A percentile compares a stretch with the other conserved stretches of the same genome.
Conservation (phyloP, 176 grass and related monocot genomes). For the Alloteropsis semialata region DNA sequence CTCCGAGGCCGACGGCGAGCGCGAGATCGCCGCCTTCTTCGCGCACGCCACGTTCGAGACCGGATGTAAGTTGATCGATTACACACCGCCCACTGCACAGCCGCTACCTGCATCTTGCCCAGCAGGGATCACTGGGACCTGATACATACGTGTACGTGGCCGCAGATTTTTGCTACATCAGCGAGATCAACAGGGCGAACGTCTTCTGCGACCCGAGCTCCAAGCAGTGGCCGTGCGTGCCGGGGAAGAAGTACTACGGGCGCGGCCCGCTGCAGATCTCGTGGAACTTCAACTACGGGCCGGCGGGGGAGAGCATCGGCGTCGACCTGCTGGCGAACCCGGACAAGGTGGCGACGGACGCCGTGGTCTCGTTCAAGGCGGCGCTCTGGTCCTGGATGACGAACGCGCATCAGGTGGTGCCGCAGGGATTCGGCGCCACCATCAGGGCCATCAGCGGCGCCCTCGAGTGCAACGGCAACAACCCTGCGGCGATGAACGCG, state of each 20-base stretch:
- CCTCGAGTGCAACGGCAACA: slow-evolving; percentile 1
- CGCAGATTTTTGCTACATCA: slow-evolving; percentile 68
- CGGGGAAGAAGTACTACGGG: slow-evolving; percentile 52
- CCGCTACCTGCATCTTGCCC: neutral
- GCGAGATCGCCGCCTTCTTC: slow-evolving; percentile 83
- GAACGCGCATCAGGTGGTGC: neutral
- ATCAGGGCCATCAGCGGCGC: neutral
- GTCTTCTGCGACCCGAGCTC: neutral
- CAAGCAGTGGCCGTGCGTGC: neutral
- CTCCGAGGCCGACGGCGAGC: slow-evolving; percentile 40
- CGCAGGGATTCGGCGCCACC: neutral
- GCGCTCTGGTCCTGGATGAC: slow-evolving; percentile 79
- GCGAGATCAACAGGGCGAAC: slow-evolving; percentile 45
- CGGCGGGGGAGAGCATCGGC: slow-evolving; percentile 46
- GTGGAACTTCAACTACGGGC: slow-evolving; percentile 84
- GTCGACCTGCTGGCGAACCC: slow-evolving; percentile 34
- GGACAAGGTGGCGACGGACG: slow-evolving; percentile 54
- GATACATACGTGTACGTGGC: no score
- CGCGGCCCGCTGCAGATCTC: slow-evolving; percentile 58
- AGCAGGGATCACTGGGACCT: no score
- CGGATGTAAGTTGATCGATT: neutral
- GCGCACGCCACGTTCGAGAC: slow-evolving; percentile 49
- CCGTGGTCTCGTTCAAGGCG: slow-evolving; percentile 52
- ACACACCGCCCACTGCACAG: no score
- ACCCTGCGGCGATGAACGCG: neutral